Percentiles rank a stretch among this genome's conserved stretches.
Conservation (phyloP, 176 grass and related monocot genomes). For the Bromus sterilis region DNA sequence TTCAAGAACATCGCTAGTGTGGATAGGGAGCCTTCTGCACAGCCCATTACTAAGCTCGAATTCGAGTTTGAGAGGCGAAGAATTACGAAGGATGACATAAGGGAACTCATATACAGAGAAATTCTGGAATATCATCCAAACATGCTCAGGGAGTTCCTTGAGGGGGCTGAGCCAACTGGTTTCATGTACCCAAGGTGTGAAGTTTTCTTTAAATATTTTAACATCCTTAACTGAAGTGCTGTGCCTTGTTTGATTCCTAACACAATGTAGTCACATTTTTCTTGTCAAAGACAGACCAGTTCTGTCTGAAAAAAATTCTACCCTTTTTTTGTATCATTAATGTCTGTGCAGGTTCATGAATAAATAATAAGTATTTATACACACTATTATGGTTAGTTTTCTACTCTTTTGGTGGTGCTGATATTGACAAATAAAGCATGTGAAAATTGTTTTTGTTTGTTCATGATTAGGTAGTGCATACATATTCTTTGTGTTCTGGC, state of each 20-base stretch:
- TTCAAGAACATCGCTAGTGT: constrained; percentile 90
- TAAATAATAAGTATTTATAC: background rate
- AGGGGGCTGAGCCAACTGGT: constrained; percentile 63
- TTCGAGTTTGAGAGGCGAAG: constrained; percentile 93
- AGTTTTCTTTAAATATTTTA: background rate
- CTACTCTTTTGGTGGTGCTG: background rate
- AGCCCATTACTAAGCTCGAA: constrained; percentile 79
- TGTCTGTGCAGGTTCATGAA: background rate
- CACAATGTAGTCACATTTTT: background rate
- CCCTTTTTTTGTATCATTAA: background rate
- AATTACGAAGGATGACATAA: constrained; percentile 92
- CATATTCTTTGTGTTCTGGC: background rate
- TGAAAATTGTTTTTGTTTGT: background rate
- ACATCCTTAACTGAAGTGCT: background rate
- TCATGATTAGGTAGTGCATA: background rate
- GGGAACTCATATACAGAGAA: constrained; percentile 95
- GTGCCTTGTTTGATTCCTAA: background rate
- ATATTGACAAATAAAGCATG: constrained; percentile 2
- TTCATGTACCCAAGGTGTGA: constrained; percentile 97
- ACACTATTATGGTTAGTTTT: background rate
- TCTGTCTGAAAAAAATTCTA: background rate
- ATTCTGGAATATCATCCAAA: constrained; percentile 95
- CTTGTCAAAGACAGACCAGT: background rate
- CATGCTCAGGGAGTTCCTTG: constrained; percentile 82
- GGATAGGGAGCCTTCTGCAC: constrained; percentile 84